Base-by-base conservation (phyloP, 2,329 filamentous ascomycete genomes). In the Fusarium compactum region DNA sequence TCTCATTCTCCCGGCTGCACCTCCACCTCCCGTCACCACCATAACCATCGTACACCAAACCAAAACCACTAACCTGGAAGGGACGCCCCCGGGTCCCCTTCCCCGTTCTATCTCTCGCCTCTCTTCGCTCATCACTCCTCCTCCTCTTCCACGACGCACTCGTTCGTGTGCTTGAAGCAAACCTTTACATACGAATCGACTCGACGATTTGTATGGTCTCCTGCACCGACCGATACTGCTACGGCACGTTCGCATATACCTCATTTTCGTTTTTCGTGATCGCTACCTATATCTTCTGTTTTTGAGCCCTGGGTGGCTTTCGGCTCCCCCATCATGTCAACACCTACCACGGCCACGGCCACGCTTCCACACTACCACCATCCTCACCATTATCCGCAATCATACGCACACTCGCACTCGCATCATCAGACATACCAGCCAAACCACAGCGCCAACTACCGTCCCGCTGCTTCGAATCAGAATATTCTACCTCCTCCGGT, bases 341-440 rank as follows among this genome's bases (percentile, higher is more conserved):
- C 92, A 74, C 92, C 92, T 74, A 93, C 92, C 68, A 92, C 90
- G 77, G 91, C 90, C 76, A 92, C 91, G 80, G 90, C 90, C 77
- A 91, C 90, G 73, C 85, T 93, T 78, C 90, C 90, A 78, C 88
- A 87, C 76, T 90, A 91, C 80, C 88, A 90, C 80, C 86, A 90
- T 81, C 86, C 87, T 67, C 86, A 87, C 83, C 90, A 90, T 77
- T 85, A 89, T 77, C 87, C 89, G 76, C 78, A 86, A 48, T 85
- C 84, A 66, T 81, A 85, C 71, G 79, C 83, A 65, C 76, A 86
- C 84, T 73, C 75, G 76, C 75, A 80, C 46, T 67, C 79, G 52
- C 76, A 78, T 58, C 77, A 77, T 48, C 77, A 76, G 63, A 62
- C 69, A 50, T 77, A 78, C 57, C 75, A 77, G 57, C 56, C 76